Conservation (phyloP, 2,329 filamentous ascomycete genomes). For the Penicillium brasilianum region DNA sequence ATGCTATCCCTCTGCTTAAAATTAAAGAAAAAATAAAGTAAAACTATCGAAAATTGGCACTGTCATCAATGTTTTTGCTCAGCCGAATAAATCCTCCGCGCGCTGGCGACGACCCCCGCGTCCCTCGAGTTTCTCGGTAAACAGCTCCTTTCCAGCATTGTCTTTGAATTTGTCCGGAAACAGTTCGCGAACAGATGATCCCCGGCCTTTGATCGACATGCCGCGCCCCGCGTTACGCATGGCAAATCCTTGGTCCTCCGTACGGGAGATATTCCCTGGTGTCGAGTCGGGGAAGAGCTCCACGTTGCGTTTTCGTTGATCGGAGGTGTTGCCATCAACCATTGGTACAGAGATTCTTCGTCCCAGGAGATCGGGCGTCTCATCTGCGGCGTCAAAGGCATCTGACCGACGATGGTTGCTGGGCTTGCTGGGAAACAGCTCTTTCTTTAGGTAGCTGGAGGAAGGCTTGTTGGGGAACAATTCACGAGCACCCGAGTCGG, state of each 20-base stretch:
- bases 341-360: slow-evolving; percentile 56
- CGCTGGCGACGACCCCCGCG: slow-evolving; percentile 65
- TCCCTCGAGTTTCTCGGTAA: slow-evolving; percentile 64
- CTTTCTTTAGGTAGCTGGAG: slow-evolving; percentile 55
- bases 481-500: slow-evolving; percentile 50
- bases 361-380: slow-evolving; percentile 58
- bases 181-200: slow-evolving; percentile 68
- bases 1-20: slow-evolving; percentile 14
- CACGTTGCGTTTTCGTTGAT: slow-evolving; percentile 39
- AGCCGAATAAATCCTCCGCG: slow-evolving; percentile 76
- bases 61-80: slow-evolving; percentile 28
- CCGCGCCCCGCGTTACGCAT: slow-evolving; percentile 54
- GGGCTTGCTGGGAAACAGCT: slow-evolving; percentile 62
- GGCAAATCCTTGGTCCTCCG: slow-evolving; percentile 45
- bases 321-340: slow-evolving; percentile 52
- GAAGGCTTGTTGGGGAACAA: slow-evolving; percentile 52
- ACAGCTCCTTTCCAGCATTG: slow-evolving; percentile 71
- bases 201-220: slow-evolving; percentile 73
- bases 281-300: slow-evolving; percentile 47
- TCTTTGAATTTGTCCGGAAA: slow-evolving; percentile 65
- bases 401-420: slow-evolving; percentile 55
- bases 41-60: not conserved
- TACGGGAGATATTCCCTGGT: slow-evolving; percentile 25
- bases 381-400: slow-evolving; percentile 60
- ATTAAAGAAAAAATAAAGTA: not conserved